phyloP scores from a whole-genome alignment of 2,329 filamentous ascomycete species.

The Botrytis cinerea region DNA sequence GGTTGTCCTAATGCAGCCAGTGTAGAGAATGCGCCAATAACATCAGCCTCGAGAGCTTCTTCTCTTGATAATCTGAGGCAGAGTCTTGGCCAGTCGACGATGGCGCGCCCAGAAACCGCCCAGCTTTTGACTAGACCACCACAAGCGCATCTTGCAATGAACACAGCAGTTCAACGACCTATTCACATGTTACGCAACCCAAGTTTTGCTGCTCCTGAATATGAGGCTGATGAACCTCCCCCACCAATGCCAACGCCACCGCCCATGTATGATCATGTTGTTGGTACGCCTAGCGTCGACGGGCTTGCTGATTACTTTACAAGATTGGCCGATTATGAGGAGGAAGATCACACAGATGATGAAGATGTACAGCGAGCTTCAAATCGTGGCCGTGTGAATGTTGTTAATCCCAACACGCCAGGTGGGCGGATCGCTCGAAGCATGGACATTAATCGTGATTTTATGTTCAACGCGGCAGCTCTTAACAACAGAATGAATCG shows the following conservation, averaged over 20 bases:
- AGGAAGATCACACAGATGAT: constrained; percentile 38
- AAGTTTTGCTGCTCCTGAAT: constrained; percentile 70
- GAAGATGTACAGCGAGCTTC: constrained; percentile 35
- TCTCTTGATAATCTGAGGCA: constrained; percentile 46
- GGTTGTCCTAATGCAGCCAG: constrained; percentile 63
- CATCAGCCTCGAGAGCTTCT: constrained; percentile 49
- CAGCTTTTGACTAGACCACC: constrained; percentile 46
- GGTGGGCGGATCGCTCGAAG: constrained; percentile 40
- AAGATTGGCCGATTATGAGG: constrained; percentile 46
- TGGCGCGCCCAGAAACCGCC: constrained; percentile 27
- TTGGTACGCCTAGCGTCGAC: constrained; percentile 55
- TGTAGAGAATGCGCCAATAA: constrained; percentile 34
- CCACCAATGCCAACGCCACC: constrained; percentile 71
- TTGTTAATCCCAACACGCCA: constrained; percentile 41
- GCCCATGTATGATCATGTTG: constrained; percentile 66
- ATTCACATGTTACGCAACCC: constrained; percentile 70
- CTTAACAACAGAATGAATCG: constrained; percentile 16
- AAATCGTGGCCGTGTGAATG: constrained; percentile 40
- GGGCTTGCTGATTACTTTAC: constrained; percentile 69
- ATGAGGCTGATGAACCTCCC: constrained; percentile 68
- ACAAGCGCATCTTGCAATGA: constrained; percentile 49
- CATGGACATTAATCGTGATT: constrained; percentile 42
- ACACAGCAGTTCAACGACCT: constrained; percentile 44
- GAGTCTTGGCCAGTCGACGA: neutral
- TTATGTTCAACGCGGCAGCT: constrained; percentile 37